Conservation (phyloP, 768 basidiomycete genomes). For the Collybiopsis luxurians region DNA sequence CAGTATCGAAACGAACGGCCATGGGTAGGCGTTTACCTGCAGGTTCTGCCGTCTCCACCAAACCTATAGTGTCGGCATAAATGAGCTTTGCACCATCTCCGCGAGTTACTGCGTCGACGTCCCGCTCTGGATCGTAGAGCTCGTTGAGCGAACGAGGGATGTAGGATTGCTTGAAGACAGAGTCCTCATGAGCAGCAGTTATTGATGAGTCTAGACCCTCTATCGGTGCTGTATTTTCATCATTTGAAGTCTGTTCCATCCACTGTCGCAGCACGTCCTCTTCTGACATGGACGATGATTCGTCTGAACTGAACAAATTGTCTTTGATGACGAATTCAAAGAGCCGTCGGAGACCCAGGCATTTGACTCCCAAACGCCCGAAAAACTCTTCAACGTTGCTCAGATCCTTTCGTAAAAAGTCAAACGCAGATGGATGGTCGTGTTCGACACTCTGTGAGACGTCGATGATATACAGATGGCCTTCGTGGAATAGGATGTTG, state of each 20-base stretch:
- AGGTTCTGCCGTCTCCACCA: slow-evolving; percentile 42
- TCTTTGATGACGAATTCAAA: slow-evolving; percentile 88
- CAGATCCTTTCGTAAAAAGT: slow-evolving; percentile 91
- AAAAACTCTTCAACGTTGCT: slow-evolving; percentile 95
- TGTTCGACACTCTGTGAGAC: slow-evolving; percentile 99
- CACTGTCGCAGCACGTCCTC: slow-evolving; percentile 40
- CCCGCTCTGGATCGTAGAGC: slow-evolving; percentile 92
- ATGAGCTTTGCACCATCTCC: slow-evolving; percentile 78
- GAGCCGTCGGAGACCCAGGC: slow-evolving; percentile 74
- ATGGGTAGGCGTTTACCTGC: slow-evolving; percentile 11
- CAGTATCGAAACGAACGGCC: slow-evolving; percentile 15
- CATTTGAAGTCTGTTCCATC: slow-evolving; percentile 30
- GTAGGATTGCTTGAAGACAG: slow-evolving; percentile 85
- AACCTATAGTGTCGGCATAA: slow-evolving; percentile 83
- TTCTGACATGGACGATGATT: slow-evolving; percentile 20
- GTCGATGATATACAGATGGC: slow-evolving; percentile 90
- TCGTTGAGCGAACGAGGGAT: slow-evolving; percentile 93
- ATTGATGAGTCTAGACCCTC: slow-evolving; percentile 12
- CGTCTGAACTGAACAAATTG: slow-evolving; percentile 32
- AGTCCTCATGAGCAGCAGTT: slow-evolving; percentile 78
- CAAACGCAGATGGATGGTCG: slow-evolving; percentile 94
- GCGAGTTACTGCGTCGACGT: slow-evolving; percentile 69
- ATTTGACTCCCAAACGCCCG: slow-evolving; percentile 64
- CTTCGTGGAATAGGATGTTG: slow-evolving; percentile 87
- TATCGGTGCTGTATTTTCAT: slow-evolving; percentile 8